These are phyloP conservation scores for Neonectria neomacrospora DNA, from an alignment of 2,329 filamentous ascomycete genomes.

Conservation along the genomic window DNA sequence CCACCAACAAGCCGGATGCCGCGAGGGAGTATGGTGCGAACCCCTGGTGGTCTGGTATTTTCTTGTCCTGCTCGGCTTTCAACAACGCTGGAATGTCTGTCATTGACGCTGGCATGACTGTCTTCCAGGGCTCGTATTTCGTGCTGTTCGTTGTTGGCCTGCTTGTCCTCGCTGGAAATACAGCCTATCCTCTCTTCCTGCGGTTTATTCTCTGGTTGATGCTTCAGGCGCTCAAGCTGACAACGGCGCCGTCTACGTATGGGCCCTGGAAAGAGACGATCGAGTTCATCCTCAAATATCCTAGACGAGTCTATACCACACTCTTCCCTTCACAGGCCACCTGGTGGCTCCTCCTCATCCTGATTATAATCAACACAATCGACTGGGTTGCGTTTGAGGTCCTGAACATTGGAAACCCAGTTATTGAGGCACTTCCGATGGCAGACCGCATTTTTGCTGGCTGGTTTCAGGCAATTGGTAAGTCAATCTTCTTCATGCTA, in stretches of 20 bases:
- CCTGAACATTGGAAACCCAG: slow-evolving; percentile 70
- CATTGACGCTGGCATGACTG: slow-evolving; percentile 72
- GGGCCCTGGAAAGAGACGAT: slow-evolving; percentile 60
- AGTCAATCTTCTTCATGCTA: slow-evolving; percentile 24
- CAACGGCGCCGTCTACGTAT: slow-evolving; percentile 52
- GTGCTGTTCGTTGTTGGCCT: slow-evolving; percentile 65
- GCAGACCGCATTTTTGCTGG: slow-evolving; percentile 70
- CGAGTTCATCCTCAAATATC: slow-evolving; percentile 65
- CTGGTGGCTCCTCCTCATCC: slow-evolving; percentile 72
- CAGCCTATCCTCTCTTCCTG: slow-evolving; percentile 72
- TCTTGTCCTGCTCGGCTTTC: slow-evolving; percentile 75
- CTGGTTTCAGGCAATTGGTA: slow-evolving; percentile 70
- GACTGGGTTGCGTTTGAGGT: slow-evolving; percentile 75
- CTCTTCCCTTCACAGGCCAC: slow-evolving; percentile 72
- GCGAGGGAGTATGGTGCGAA: slow-evolving; percentile 67
- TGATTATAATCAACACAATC: slow-evolving; percentile 68
- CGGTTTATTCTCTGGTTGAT: slow-evolving; percentile 68
- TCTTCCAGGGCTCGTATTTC: slow-evolving; percentile 65
- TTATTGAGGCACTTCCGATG: slow-evolving; percentile 61
- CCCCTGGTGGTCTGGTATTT: slow-evolving; percentile 76
- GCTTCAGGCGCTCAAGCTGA: slow-evolving; percentile 53
- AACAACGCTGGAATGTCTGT: slow-evolving; percentile 78
- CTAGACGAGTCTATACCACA: slow-evolving; percentile 69
- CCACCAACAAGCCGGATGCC: slow-evolving; percentile 59
- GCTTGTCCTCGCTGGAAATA: slow-evolving; percentile 73